These are phyloP conservation scores for Cicer cuneatum DNA, from an alignment of 306 rosid species.

Conservation along the genomic window DNA sequence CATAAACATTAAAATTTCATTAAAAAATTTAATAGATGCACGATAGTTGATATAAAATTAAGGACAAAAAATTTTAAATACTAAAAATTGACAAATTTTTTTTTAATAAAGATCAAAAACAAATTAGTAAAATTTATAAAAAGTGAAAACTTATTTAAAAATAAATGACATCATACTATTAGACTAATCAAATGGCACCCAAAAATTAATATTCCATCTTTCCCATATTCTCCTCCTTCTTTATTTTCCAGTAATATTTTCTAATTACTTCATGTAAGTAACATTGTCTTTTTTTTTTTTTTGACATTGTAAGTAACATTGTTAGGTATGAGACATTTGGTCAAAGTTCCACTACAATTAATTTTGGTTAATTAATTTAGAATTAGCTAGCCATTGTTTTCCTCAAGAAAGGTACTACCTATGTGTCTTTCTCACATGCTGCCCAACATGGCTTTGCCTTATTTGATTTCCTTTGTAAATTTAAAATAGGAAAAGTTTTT, in stretches of 20 bases:
- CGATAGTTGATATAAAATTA: no score
- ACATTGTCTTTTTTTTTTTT: no score
- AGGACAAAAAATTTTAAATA: no score
- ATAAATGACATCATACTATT: no score
- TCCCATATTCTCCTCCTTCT: background rate
- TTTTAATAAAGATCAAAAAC: no score
- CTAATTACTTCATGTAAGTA: constrained; percentile 15
- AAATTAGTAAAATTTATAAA: no score
- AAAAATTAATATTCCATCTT: background rate
- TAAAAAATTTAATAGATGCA: no score
- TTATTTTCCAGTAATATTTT: constrained; percentile 7
- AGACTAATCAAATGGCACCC: no score
- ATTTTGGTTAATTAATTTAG: constrained; percentile 39
- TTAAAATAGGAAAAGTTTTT: background rate
- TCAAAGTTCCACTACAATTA: constrained; percentile 57
- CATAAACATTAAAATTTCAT: no score
- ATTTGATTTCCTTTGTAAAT: constrained; percentile 38
- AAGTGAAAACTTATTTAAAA: no score
- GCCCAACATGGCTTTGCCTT: constrained; percentile 55
- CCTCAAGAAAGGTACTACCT: constrained; percentile 56
- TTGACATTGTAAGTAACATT: constrained; percentile 3
- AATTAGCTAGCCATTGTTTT: constrained; percentile 55
- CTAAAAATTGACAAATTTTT: no score
- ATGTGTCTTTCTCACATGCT: constrained; percentile 58
- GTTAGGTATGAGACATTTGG: constrained; percentile 49